Percentiles rank a stretch among this genome's conserved stretches.
Conservation (phyloP, 83 land plant species). For the Diphasiastrum complanatum region DNA sequence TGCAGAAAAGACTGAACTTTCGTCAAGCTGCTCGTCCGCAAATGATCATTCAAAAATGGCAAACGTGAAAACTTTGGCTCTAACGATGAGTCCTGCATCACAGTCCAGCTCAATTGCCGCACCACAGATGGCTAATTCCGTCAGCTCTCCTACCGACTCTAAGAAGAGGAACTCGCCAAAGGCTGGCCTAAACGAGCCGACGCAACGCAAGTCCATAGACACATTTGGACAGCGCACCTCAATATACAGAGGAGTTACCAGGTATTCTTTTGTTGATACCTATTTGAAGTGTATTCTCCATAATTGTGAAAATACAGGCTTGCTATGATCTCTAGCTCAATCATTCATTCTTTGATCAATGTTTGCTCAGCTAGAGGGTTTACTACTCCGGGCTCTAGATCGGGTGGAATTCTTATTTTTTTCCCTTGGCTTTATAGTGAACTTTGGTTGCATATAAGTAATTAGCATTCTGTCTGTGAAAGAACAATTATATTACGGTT, state of each 20-base stretch:
- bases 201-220: slow-evolving; percentile 5
- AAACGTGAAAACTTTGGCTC: slow-evolving; percentile 2
- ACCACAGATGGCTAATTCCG: not conserved
- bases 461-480: not conserved
- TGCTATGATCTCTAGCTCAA: too few relatives aligned
- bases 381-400: too few relatives aligned
- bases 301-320: too few relatives aligned
- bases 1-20: not conserved
- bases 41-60: not conserved
- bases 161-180: slow-evolving; percentile 4
- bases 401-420: too few relatives aligned
- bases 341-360: not conserved
- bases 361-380: too few relatives aligned
- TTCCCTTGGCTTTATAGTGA: too few relatives aligned
- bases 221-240: slow-evolving; percentile 16
- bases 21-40: not conserved
- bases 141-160: not conserved
- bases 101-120: slow-evolving; percentile 5
- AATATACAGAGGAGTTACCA: slow-evolving; percentile 13
- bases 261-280: too few relatives aligned
- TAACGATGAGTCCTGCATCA: slow-evolving; percentile 11
- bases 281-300: too few relatives aligned
- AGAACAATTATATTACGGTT: too few relatives aligned
- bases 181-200: slow-evolving; percentile 6
- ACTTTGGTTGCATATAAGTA: too few relatives aligned